These are phyloP conservation scores for Anacardium occidentale DNA, from an alignment of 345 rosid species.

Conservation along the genomic window DNA sequence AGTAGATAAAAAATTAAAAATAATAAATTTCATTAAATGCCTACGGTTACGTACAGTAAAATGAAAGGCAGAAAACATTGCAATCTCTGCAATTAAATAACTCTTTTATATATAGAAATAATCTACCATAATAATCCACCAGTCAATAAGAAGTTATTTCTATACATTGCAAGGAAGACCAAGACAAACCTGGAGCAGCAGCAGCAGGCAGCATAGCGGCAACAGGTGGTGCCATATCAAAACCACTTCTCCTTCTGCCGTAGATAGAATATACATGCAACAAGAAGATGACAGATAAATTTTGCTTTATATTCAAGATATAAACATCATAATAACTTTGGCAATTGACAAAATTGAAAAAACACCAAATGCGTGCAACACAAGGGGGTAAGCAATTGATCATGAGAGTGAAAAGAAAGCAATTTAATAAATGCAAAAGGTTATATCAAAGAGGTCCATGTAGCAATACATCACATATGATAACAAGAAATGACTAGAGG, in stretches of 20 bases:
- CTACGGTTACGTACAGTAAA: not conserved
- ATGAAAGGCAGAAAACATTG: not conserved
- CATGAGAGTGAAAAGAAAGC: not conserved
- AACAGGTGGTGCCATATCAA: constrained; percentile 30
- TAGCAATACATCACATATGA: not conserved
- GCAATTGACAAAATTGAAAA: not conserved
- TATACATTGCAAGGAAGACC: constrained; percentile 2
- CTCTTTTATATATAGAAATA: not conserved
- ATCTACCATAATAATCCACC: not conserved
- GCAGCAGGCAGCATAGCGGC: constrained; percentile 14
- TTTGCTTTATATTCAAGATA: not conserved
- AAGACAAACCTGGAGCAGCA: constrained; percentile 23
- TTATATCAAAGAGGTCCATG: not conserved
- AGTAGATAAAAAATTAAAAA: constrained; percentile 19
- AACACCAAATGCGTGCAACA: not conserved
- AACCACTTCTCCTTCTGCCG: constrained; percentile 34
- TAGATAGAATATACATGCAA: not conserved
- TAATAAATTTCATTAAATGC: constrained; percentile 6
- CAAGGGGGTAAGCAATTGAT: not conserved
- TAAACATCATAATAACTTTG: not conserved
- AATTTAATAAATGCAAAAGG: not conserved
- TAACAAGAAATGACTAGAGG: not conserved
- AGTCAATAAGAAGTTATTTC: not conserved
- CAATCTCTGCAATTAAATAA: not conserved
- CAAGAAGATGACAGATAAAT: not conserved